Evolutionary conservation across 805 yeast genomes (phyloP).

Genomic region (Yamadazyma sp.): DNA sequence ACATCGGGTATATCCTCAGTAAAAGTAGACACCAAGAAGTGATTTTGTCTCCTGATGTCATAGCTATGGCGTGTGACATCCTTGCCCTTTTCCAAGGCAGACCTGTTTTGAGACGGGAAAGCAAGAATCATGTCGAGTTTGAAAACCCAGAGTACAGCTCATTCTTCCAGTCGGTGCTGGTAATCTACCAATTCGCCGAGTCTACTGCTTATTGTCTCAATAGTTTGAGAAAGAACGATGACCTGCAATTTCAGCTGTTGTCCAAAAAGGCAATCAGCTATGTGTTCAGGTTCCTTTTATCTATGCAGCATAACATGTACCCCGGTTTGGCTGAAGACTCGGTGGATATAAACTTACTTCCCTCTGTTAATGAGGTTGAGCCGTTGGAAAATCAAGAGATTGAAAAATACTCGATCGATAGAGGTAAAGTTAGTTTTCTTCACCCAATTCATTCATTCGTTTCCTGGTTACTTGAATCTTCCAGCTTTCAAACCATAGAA

Average conservation of each 20-base stretch:
- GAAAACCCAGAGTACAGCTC: slow-evolving; percentile 82
- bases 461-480: slow-evolving; percentile 67
- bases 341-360: slow-evolving; percentile 24
- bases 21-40: slow-evolving; percentile 58
- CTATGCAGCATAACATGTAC: slow-evolving; percentile 28
- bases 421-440: slow-evolving; percentile 60
- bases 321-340: slow-evolving; percentile 29
- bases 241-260: slow-evolving; percentile 16
- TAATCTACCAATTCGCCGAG: slow-evolving; percentile 62
- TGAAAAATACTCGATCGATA: slow-evolving; percentile 27
- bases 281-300: slow-evolving; percentile 29
- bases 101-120: slow-evolving; percentile 73
- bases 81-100: slow-evolving; percentile 72
- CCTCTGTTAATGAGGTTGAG: slow-evolving; percentile 21
- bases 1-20: slow-evolving; percentile 73
- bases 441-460: slow-evolving; percentile 79
- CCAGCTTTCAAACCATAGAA: slow-evolving; percentile 25
- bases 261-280: slow-evolving; percentile 27
- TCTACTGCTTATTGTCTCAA: slow-evolving; percentile 48
- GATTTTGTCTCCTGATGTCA: slow-evolving; percentile 46
- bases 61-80: slow-evolving; percentile 64
- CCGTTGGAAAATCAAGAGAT: slow-evolving; percentile 22
- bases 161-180: slow-evolving; percentile 67
- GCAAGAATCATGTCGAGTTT: slow-evolving; percentile 81
- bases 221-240: slow-evolving; percentile 17